A percentile compares a stretch with the other conserved stretches of the same genome.
These are phyloP conservation scores for Zygnema cylindricum DNA, from an alignment of 139 green algal species.

Conservation along the genomic window DNA sequence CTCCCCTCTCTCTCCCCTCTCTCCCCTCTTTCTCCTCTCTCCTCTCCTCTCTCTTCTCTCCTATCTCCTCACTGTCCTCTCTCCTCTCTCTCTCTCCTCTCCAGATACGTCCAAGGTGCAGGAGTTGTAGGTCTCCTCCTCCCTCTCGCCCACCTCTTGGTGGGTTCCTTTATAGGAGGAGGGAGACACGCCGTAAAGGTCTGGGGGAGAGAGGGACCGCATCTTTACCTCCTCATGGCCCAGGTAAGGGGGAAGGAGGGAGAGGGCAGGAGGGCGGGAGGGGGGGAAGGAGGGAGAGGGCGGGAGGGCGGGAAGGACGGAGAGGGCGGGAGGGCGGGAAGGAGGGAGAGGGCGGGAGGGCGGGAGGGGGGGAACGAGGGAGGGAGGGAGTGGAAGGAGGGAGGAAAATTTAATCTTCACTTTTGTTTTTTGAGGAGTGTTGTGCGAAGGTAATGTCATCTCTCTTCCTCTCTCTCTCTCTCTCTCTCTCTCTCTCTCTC, in stretches of 20 bases:
- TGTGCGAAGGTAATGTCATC: not conserved
- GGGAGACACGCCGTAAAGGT: not conserved
- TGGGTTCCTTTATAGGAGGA: no score
- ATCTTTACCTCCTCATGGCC: not conserved
- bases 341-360: not conserved
- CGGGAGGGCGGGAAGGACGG: not conserved
- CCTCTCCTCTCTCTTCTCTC: not conserved
- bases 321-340: not conserved
- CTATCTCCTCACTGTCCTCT: not conserved
- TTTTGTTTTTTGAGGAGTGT: not conserved
- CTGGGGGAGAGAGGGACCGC: not conserved
- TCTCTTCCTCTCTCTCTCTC: conserved; percentile 16
- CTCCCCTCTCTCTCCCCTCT: not conserved
- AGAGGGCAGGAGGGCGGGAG: not conserved
- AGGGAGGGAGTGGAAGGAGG: not conserved
- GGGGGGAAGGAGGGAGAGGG: not conserved
- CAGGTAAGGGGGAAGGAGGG: not conserved
- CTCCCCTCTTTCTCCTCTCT: not conserved
- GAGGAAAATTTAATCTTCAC: not conserved
- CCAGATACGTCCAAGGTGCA: conserved; percentile 81
- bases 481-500: not conserved
- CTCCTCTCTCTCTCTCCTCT: not conserved
- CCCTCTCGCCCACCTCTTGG: not conserved
- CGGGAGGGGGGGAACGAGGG: not conserved
- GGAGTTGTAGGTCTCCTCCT: conserved; percentile 29